Conservation (phyloP, 169 alveolate species). For the Perkinsus marinus region DNA sequence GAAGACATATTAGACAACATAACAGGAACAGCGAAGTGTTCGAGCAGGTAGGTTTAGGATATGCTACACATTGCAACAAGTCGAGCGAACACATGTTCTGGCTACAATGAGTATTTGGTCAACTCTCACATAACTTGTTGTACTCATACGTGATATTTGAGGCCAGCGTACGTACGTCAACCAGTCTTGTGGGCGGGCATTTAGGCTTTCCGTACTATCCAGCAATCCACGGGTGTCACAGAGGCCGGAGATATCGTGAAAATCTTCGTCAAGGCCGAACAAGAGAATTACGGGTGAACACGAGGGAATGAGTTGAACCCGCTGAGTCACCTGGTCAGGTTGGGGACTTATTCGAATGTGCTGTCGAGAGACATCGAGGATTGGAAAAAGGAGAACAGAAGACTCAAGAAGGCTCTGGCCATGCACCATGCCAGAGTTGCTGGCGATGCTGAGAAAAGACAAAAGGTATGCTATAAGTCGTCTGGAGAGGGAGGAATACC, state of each 20-base stretch:
- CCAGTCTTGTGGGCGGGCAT: no score
- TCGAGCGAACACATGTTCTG: no score
- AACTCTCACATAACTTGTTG: neutral
- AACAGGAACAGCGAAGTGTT: conserved; percentile 2
- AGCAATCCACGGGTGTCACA: neutral
- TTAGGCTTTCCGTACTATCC: neutral
- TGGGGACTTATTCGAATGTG: neutral
- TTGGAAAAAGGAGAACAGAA: neutral
- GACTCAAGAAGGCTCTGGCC: neutral
- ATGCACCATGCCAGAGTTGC: neutral
- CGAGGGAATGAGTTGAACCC: neutral
- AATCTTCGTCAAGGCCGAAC: neutral
- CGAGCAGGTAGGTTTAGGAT: neutral
- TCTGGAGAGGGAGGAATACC: neutral
- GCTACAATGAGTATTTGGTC: no score
- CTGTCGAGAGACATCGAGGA: neutral
- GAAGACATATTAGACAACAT: conserved; percentile 4
- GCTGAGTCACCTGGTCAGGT: neutral
- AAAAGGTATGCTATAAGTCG: neutral
- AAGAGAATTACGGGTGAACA: neutral
- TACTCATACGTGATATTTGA: no score
- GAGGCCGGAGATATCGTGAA: neutral
- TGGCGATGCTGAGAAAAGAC: neutral
- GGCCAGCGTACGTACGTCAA: no score
- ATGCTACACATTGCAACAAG: no score